These are phyloP conservation scores for Fusarium heterosporum DNA, from an alignment of 2,329 filamentous ascomycete genomes.

Conservation along the genomic window DNA sequence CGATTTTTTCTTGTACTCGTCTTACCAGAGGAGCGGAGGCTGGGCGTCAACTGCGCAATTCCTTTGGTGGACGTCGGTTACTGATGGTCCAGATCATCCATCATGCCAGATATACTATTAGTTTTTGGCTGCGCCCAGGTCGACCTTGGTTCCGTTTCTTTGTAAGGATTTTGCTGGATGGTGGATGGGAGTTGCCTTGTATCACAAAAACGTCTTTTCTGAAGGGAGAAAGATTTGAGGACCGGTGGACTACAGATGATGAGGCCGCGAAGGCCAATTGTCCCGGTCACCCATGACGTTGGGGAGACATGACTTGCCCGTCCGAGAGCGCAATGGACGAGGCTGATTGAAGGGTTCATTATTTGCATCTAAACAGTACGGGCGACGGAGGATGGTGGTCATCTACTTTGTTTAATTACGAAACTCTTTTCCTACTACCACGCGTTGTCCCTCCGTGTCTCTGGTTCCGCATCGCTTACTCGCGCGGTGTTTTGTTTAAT, in stretches of 20 bases:
- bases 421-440: slow-evolving; percentile 51
- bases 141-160: slow-evolving; percentile 47
- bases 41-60: slow-evolving; percentile 37
- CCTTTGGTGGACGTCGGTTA: slow-evolving; percentile 29
- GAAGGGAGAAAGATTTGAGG: slow-evolving; percentile 42
- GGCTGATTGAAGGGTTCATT: slow-evolving; percentile 38
- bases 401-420: slow-evolving; percentile 67
- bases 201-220: slow-evolving; percentile 49
- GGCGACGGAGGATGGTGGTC: slow-evolving; percentile 55
- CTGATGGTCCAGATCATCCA: slow-evolving; percentile 31
- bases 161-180: slow-evolving; percentile 49
- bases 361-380: slow-evolving; percentile 51
- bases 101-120: slow-evolving; percentile 40
- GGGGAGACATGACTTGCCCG: slow-evolving; percentile 34
- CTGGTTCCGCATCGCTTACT: slow-evolving; percentile 27
- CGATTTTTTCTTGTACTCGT: slow-evolving; percentile 53
- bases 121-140: slow-evolving; percentile 47
- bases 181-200: slow-evolving; percentile 50
- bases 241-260: slow-evolving; percentile 38
- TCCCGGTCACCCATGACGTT: slow-evolving; percentile 28
- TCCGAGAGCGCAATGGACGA: slow-evolving; percentile 37
- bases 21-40: slow-evolving; percentile 46
- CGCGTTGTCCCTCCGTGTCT: slow-evolving; percentile 20
- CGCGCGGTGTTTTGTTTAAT: slow-evolving; percentile 21
- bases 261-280: slow-evolving; percentile 38